These are phyloP conservation scores for Neofusicoccum laricinum DNA, from an alignment of 2,329 filamentous ascomycete species.

Conservation along the genomic window DNA sequence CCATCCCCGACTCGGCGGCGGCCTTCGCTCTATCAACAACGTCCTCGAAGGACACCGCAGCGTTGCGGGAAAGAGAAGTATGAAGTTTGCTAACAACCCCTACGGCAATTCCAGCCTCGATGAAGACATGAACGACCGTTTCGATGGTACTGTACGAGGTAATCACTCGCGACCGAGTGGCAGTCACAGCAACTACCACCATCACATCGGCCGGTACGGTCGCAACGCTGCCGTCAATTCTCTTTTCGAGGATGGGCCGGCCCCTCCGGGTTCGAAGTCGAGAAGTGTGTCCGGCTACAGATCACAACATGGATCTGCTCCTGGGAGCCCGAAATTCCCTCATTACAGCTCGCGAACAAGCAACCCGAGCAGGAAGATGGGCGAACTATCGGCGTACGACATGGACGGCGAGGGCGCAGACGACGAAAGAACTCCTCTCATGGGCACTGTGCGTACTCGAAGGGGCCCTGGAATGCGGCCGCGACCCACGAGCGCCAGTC, in stretches of 20 bases:
- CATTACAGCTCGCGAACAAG: slow-evolving; percentile 46
- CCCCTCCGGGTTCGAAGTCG: slow-evolving; percentile 67
- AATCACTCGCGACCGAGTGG: slow-evolving; percentile 48
- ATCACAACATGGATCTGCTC: slow-evolving; percentile 45
- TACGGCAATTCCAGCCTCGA: slow-evolving; percentile 63
- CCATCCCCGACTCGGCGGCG: slow-evolving; percentile 38
- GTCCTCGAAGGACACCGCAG: slow-evolving; percentile 63
- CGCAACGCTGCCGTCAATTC: slow-evolving; percentile 37
- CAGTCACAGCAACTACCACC: slow-evolving; percentile 71
- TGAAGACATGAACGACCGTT: slow-evolving; percentile 35
- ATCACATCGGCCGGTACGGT: slow-evolving; percentile 77
- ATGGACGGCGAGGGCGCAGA: slow-evolving; percentile 79
- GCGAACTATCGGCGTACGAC: slow-evolving; percentile 69
- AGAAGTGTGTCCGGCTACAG: slow-evolving; percentile 59
- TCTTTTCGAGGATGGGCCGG: slow-evolving; percentile 49
- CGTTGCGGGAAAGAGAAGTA: slow-evolving; percentile 78
- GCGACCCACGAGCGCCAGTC: slow-evolving; percentile 53
- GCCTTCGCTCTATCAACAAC: slow-evolving; percentile 64
- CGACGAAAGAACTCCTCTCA: slow-evolving; percentile 82
- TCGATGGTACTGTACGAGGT: slow-evolving; percentile 36
- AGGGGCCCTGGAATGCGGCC: slow-evolving; percentile 48
- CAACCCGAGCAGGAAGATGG: slow-evolving; percentile 51
- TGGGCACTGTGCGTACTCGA: slow-evolving; percentile 62
- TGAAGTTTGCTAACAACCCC: slow-evolving; percentile 87
- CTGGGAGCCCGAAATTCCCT: slow-evolving; percentile 64